Percentiles rank a stretch among this genome's conserved stretches.
Evolutionary conservation across 768 basidiomycete species (phyloP).

Genomic region (Strobilomyces confusus): DNA sequence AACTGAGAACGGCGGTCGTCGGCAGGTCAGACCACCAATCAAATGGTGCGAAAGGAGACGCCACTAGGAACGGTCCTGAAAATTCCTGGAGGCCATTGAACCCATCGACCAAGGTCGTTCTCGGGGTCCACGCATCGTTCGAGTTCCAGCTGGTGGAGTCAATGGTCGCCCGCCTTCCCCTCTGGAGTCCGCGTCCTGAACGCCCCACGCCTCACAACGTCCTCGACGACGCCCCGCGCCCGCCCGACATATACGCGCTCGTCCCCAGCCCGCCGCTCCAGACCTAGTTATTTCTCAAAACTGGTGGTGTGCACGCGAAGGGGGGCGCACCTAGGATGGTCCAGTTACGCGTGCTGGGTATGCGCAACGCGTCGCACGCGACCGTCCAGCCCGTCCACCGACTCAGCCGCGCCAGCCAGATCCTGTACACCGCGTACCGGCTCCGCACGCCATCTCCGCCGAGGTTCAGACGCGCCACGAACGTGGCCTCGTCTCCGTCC

Average conservation of each 20-base stretch:
- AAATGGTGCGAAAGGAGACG: too few relatives aligned
- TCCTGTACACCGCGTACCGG: constrained; percentile 78
- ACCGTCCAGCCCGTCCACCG: constrained; percentile 79
- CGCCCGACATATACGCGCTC: constrained; percentile 28
- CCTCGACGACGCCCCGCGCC: constrained; percentile 49
- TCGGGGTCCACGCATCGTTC: too few relatives aligned
- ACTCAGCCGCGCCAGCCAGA: constrained; percentile 78
- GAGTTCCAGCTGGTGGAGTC: too few relatives aligned
- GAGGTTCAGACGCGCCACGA: constrained; percentile 48
- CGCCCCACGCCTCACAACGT: constrained; percentile 55
- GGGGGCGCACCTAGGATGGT: constrained; percentile 70
- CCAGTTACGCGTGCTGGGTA: constrained; percentile 94
- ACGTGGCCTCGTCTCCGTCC: constrained; percentile 7
- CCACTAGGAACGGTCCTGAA: too few relatives aligned
- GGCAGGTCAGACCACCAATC: too few relatives aligned
- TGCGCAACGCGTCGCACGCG: constrained; percentile 81
- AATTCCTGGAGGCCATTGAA: too few relatives aligned
- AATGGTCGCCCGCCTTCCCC: constrained; percentile 41
- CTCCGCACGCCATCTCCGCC: constrained; percentile 62
- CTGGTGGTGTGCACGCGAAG: not conserved
- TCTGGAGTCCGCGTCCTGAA: constrained; percentile 75
- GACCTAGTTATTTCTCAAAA: too few relatives aligned
- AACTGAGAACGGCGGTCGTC: too few relatives aligned
- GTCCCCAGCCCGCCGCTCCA: constrained; percentile 23
- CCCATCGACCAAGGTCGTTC: too few relatives aligned